Evolutionary conservation across 2,329 filamentous ascomycete genomes (phyloP), one percentile per base, ranked within the genome.

Genomic region (Arthrobotrys conoides): DNA sequence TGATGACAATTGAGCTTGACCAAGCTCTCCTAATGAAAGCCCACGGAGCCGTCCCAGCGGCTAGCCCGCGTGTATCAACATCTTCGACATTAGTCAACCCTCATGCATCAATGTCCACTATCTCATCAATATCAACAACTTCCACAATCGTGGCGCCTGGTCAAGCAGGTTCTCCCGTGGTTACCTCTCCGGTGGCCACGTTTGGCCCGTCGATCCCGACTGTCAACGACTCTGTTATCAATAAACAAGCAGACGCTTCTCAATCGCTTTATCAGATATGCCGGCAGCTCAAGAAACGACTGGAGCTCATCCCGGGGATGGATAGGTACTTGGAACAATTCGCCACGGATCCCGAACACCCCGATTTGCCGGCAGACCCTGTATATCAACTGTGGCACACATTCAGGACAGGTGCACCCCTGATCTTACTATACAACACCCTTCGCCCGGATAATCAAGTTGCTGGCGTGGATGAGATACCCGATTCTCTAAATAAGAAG

Each of bases 201-300:
- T 73, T 82, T 10, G 75, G 63, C 18, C 72, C 80, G 24, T 82
- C 81, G 12, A 81, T 79, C 49, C 82, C 82, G 14, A 79, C 78
- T 38, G 79, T 68, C 44, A 81, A 80, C 66, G 80, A 82, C 71
- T 81, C 79, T 85, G 97, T 99, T 84, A 97, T 99, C 87, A 99
- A 99, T 86, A 93, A 95, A 85, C 92, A 93, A 84, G 96, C 94
- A 84, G 94, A 97, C 84, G 94, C 96, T 81, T 93, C 93, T 71
- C 89, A 91, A 76, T 97, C 94, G 10, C 89, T 99, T 24, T 99
- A 97, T 85, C 95, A 98, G 85, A 97, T 97, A 84, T 98, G 96
- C 84, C 89, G 97, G 81, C 90, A 91, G 68, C 87, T 98, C 79
- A 93, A 93, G 84, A 90, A 91, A 85, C 90, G 96, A 80, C 87